Percentiles rank a stretch among this genome's conserved stretches.
Conservation (phyloP, 2,329 filamentous ascomycete genomes). For the Colletotrichum theobromicola region DNA sequence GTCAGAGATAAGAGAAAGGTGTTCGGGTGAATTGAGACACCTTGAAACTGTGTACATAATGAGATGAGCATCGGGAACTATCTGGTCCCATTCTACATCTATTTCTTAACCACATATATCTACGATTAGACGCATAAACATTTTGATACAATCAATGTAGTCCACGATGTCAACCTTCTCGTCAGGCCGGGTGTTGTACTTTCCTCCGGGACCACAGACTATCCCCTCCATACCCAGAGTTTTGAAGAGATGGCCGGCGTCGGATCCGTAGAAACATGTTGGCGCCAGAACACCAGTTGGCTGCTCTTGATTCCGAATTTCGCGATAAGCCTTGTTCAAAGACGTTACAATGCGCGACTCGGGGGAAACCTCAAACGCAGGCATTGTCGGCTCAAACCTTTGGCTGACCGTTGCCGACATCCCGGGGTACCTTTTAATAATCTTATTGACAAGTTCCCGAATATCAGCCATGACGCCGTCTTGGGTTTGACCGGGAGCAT, state of each 20-base stretch:
- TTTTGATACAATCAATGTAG: background rate
- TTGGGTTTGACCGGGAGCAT: slow-evolving; percentile 29
- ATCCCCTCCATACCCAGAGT: slow-evolving; percentile 29
- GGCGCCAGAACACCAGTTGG: slow-evolving; percentile 26
- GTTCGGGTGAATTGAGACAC: background rate
- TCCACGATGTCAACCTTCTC: background rate
- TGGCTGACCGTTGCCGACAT: slow-evolving; percentile 28
- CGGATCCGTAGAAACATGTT: slow-evolving; percentile 30
- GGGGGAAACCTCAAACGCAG: slow-evolving; percentile 26
- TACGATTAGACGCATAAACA: background rate
- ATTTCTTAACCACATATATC: background rate
- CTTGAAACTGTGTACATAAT: background rate
- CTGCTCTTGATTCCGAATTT: slow-evolving; percentile 12
- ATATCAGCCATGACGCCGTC: slow-evolving; percentile 28
- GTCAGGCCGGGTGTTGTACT: slow-evolving; percentile 28
- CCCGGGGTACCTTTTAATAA: slow-evolving; percentile 22
- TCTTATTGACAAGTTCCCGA: slow-evolving; percentile 16
- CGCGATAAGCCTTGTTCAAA: slow-evolving; percentile 26
- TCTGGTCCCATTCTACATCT: background rate
- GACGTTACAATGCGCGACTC: slow-evolving; percentile 24
- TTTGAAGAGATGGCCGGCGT: slow-evolving; percentile 29
- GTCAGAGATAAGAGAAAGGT: background rate
- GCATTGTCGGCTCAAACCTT: slow-evolving; percentile 28
- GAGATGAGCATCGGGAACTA: background rate
- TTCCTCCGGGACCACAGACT: slow-evolving; percentile 30